phyloP scores from a whole-genome alignment of 495 filamentous ascomycete species.

The Apodospora peruviana region DNA sequence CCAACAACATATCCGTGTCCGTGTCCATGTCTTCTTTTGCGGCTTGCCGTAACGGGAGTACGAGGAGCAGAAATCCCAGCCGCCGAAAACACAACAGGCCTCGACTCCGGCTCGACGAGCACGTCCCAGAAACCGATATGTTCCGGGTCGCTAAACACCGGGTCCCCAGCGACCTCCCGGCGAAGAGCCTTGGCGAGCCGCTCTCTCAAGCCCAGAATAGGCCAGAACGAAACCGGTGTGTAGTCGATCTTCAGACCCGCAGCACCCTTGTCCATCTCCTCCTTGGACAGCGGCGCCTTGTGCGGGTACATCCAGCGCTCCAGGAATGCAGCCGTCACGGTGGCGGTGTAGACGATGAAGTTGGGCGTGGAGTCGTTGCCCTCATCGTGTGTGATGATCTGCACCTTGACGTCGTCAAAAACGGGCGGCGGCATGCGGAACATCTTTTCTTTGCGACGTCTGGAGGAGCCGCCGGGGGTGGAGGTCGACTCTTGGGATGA shows the following conservation, averaged over 20 bases:
- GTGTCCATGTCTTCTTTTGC: not conserved
- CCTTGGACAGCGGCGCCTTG: slow-evolving; percentile 15
- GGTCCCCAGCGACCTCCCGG: slow-evolving; percentile 30
- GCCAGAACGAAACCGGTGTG: slow-evolving; percentile 37
- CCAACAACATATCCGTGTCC: too few species aligned
- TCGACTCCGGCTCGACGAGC: slow-evolving; percentile 13
- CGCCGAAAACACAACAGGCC: not conserved
- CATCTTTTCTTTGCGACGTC: not conserved
- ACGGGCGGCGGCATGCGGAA: slow-evolving; percentile 9
- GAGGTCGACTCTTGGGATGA: slow-evolving; percentile 12
- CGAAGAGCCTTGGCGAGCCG: slow-evolving; percentile 41
- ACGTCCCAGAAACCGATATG: slow-evolving; percentile 32
- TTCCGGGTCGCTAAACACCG: slow-evolving; percentile 20
- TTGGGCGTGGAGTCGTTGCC: slow-evolving; percentile 20
- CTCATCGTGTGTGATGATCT: slow-evolving; percentile 35
- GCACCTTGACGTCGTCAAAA: slow-evolving; percentile 34
- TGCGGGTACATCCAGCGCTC: slow-evolving; percentile 32
- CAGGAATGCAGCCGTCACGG: slow-evolving; percentile 32
- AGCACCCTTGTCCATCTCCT: not conserved
- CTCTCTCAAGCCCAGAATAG: slow-evolving; percentile 42
- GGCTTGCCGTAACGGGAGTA: not conserved
- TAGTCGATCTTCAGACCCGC: slow-evolving; percentile 28
- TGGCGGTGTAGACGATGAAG: slow-evolving; percentile 39
- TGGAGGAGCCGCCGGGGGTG: slow-evolving; percentile 10
- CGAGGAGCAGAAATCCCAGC: not conserved